Percentiles rank a stretch among this genome's conserved stretches.
Evolutionary conservation across 2,329 filamentous ascomycete species (phyloP).

Genomic region (Stemphylium lycopersici): DNA sequence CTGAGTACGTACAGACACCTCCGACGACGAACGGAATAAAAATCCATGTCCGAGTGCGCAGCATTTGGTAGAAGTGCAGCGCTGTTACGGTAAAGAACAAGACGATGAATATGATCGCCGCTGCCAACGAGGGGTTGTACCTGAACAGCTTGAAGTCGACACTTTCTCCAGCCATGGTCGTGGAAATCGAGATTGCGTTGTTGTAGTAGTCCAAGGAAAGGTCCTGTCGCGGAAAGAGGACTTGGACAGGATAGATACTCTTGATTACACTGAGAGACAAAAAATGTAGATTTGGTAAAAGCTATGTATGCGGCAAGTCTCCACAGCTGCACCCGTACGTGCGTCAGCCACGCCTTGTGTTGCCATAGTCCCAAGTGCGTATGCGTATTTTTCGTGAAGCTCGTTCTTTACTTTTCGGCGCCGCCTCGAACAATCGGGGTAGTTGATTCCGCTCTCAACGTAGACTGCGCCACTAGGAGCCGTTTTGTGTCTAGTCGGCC

Average conservation of each 20-base stretch:
- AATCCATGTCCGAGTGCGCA: constrained; percentile 56
- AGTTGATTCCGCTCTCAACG: too few species aligned
- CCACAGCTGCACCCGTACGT: too few species aligned
- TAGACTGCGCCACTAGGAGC: not conserved
- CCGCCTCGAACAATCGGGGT: too few species aligned
- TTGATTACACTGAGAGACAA: too few species aligned
- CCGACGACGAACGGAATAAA: constrained; percentile 60
- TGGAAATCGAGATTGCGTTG: not conserved
- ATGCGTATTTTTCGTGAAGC: too few species aligned
- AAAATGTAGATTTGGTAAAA: too few species aligned
- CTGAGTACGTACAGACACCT: constrained; percentile 51
- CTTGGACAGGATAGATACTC: not conserved
- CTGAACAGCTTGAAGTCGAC: constrained; percentile 24
- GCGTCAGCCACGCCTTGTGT: too few species aligned
- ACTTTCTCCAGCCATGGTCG: not conserved
- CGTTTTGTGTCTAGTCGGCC: not conserved
- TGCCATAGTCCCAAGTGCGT: too few species aligned
- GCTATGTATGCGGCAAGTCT: too few species aligned
- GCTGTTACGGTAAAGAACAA: constrained; percentile 54
- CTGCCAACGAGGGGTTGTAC: constrained; percentile 54
- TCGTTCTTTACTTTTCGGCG: too few species aligned
- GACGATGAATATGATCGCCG: constrained; percentile 55
- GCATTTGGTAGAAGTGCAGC: constrained; percentile 52
- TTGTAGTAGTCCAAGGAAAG: not conserved
- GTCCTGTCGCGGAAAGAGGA: not conserved